Conservation (phyloP, 495 filamentous ascomycete genomes). For the Lindgomyces ingoldianus region DNA sequence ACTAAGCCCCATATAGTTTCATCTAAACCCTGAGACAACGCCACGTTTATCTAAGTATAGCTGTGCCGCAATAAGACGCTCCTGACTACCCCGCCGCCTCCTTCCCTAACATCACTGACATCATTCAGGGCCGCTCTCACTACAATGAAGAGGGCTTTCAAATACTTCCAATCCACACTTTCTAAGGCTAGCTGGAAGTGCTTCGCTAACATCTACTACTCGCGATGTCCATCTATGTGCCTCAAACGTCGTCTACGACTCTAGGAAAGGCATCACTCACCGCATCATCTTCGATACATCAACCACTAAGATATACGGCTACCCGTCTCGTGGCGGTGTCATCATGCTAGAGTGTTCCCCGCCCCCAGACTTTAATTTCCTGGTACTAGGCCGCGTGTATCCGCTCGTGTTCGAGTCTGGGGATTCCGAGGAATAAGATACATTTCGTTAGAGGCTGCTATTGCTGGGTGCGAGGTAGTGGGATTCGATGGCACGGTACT, state of each 20-base stretch:
- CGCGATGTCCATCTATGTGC: not conserved
- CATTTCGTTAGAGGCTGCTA: constrained; percentile 31
- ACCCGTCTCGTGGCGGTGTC: constrained; percentile 30
- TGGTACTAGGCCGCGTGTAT: constrained; percentile 15
- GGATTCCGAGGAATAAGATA: constrained; percentile 24
- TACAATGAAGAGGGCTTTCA: not conserved
- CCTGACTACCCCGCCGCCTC: no score
- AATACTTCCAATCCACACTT: not conserved
- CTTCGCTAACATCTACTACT: not conserved
- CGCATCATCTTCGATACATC: constrained; percentile 2
- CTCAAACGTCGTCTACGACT: constrained; percentile 7
- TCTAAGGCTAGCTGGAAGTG: not conserved
- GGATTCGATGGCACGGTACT: constrained; percentile 25
- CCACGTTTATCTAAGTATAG: no score
- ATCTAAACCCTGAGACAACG: no score
- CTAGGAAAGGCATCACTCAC: constrained; percentile 11
- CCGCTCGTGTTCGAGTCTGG: constrained; percentile 2
- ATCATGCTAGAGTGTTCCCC: constrained; percentile 23
- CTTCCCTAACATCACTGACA: not conserved
- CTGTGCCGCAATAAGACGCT: no score
- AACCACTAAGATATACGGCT: constrained; percentile 15
- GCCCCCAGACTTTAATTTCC: constrained; percentile 27
- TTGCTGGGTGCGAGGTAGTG: constrained; percentile 38
- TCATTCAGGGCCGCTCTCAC: not conserved
- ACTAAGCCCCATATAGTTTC: no score